These are phyloP conservation scores for Thermomucor indicae-seudaticae DNA, from an alignment of 371 early-diverging fungal genomes.

Conservation along the genomic window DNA sequence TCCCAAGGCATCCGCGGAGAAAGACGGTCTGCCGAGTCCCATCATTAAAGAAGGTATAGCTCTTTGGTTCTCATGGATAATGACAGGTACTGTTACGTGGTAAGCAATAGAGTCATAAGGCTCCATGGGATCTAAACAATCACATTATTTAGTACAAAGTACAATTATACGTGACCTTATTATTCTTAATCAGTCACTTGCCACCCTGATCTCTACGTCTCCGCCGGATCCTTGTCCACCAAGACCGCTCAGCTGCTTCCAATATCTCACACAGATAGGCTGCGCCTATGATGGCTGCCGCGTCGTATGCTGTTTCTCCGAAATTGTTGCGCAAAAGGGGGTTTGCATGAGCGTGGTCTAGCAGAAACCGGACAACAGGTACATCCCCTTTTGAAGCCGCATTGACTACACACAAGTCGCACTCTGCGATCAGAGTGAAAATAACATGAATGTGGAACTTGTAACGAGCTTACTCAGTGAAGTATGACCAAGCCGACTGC, in stretches of 20 bases:
- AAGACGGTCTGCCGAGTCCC: conserved; percentile 39
- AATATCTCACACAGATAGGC: conserved; percentile 63
- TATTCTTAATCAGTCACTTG: background rate
- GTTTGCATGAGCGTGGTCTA: conserved; percentile 57
- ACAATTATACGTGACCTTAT: background rate
- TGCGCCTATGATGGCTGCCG: conserved; percentile 63
- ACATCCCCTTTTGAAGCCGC: conserved; percentile 71
- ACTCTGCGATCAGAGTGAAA: background rate
- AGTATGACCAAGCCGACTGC: conserved; percentile 66
- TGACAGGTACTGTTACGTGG: conserved; percentile 59
- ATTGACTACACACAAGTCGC: too few relatives aligned
- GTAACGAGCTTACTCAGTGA: conserved; percentile 61
- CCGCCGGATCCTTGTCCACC: too few relatives aligned
- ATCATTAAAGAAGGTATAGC: conserved; percentile 22
- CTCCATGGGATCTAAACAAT: too few relatives aligned
- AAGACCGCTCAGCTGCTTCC: conserved; percentile 45
- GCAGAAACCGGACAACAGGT: conserved; percentile 58
- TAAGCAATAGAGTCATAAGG: background rate
- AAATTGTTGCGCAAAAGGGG: conserved; percentile 59
- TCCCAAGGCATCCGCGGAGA: conserved; percentile 39
- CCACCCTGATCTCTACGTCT: conserved; percentile 2
- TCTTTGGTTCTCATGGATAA: conserved; percentile 68
- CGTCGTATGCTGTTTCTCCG: conserved; percentile 78
- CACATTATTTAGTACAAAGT: too few relatives aligned
- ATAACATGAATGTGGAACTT: background rate